A percentile compares a stretch with the other conserved stretches of the same genome.
Evolutionary conservation across 306 rosid genomes (phyloP).

Genomic region (Malus asiatica): DNA sequence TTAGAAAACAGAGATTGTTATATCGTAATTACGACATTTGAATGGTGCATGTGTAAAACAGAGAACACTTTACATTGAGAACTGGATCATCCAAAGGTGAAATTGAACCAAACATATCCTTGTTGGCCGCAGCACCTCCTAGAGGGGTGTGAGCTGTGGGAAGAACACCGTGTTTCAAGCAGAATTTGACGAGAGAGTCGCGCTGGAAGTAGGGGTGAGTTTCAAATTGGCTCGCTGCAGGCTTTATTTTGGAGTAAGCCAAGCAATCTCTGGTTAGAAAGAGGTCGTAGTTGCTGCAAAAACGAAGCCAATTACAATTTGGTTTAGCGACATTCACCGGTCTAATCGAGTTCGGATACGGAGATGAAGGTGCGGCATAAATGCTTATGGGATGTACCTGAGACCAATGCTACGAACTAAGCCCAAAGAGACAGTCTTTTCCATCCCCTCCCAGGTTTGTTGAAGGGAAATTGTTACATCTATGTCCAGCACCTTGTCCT

Average conservation of each 20-base stretch:
- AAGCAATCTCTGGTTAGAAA: constrained; percentile 85
- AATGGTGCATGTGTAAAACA: background rate
- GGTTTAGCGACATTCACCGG: background rate
- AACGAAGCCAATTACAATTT: background rate
- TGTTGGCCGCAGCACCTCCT: constrained; percentile 77
- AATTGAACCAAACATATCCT: constrained; percentile 63
- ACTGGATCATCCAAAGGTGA: constrained; percentile 69
- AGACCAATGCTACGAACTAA: constrained; percentile 78
- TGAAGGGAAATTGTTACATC: constrained; percentile 63
- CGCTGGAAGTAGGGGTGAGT: constrained; percentile 90
- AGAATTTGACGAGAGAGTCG: constrained; percentile 67
- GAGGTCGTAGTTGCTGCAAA: constrained; percentile 83
- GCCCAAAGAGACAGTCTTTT: constrained; percentile 56
- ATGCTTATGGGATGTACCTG: constrained; percentile 32
- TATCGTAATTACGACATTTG: too few species aligned
- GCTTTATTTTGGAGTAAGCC: constrained; percentile 84
- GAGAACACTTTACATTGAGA: constrained; percentile 49
- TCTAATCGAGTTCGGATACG: background rate
- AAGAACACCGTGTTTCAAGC: constrained; percentile 65
- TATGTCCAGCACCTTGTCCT: constrained; percentile 61
- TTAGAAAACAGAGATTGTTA: too few species aligned
- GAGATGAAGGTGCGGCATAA: background rate
- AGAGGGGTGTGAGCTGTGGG: constrained; percentile 92
- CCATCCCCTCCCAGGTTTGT: constrained; percentile 77
- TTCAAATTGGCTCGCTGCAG: constrained; percentile 87